Evolutionary conservation across 306 rosid species (phyloP), one percentile per base, ranked within the genome.

Genomic region (Cucurbita argyrosperma): DNA sequence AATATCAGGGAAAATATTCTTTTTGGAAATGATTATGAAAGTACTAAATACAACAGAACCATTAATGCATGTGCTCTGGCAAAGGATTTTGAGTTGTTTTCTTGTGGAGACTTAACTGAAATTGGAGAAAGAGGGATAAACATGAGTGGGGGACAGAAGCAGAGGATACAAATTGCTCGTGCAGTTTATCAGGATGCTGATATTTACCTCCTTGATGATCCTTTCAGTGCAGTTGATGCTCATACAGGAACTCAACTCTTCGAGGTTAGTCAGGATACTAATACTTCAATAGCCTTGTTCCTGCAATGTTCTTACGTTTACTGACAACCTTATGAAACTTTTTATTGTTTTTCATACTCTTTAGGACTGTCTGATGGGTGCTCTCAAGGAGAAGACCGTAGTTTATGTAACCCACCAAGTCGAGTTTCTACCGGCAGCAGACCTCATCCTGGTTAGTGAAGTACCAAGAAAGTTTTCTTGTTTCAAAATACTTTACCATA

Each of bases 111-210:
- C 63, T 69, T 86, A 35, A 94, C 98, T 8, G 96, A 89, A 79
- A 94, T 90, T 58, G 98, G 98, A 59, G 98, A 94, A 74, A 86
- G 98, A 82, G 98, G 98, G 75, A 90, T 94, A 72, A 94, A 94
- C 74, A 88, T 94, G 97, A 94, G 98, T 81, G 98, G 98, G 35
- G 98, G 98, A 18, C 98, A 93, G 81, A 93, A 93, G 83, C 98
- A 93, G 75, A 89, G 98, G 85, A 89, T 93, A 68, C 97, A 94
- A 74, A 87, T 94, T 42, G 98, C 98, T 59, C 82, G 98, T 57
- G 89, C 98, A 19, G 98, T 86, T 53, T 94, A 94, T 78, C 88
- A 90, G 43, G 98, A 90, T 75, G 92, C 97, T 39, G 96, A 94
- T 23, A 89, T 90, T 43, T 94, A 94, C 65, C 85, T 94, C 47